Evolutionary conservation across 2,329 filamentous ascomycete genomes (phyloP).

Genomic region (Rutstroemia sp.): DNA sequence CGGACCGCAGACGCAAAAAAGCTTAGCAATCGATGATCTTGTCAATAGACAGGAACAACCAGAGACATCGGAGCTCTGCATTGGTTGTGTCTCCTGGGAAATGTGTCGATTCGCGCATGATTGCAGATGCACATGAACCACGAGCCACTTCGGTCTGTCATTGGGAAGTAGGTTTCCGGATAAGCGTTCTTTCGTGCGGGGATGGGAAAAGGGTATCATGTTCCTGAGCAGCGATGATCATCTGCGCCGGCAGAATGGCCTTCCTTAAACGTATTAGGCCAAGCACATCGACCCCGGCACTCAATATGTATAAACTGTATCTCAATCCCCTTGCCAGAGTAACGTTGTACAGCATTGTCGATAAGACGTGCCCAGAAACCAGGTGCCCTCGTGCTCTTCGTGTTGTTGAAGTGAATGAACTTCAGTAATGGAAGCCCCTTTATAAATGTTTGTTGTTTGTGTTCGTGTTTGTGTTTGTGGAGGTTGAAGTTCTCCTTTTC

Average conservation of each 20-base stretch:
- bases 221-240: slow-evolving; percentile 8
- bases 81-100: slow-evolving; percentile 2
- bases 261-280: slow-evolving; percentile 5
- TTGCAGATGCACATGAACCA: slow-evolving; percentile 1
- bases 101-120: not conserved
- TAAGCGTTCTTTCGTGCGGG: not conserved
- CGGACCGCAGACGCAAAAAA: not conserved
- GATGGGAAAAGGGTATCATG: not conserved
- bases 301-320: slow-evolving; percentile 1
- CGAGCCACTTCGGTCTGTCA: not conserved
- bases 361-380: not conserved
- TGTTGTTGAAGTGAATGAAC: not conserved
- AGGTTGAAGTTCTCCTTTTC: not conserved
- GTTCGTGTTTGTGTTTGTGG: not conserved
- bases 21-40: slow-evolving; percentile 9
- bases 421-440: not conserved
- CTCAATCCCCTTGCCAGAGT: not conserved
- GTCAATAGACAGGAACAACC: not conserved
- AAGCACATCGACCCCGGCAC: not conserved
- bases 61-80: slow-evolving; percentile 3
- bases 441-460: not conserved
- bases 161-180: slow-evolving; percentile 4
- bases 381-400: not conserved
- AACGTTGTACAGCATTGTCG: slow-evolving; percentile 4
- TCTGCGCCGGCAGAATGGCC: slow-evolving; percentile 6